Evolutionary conservation across 306 rosid species (phyloP).

Genomic region (Corylus americana): DNA sequence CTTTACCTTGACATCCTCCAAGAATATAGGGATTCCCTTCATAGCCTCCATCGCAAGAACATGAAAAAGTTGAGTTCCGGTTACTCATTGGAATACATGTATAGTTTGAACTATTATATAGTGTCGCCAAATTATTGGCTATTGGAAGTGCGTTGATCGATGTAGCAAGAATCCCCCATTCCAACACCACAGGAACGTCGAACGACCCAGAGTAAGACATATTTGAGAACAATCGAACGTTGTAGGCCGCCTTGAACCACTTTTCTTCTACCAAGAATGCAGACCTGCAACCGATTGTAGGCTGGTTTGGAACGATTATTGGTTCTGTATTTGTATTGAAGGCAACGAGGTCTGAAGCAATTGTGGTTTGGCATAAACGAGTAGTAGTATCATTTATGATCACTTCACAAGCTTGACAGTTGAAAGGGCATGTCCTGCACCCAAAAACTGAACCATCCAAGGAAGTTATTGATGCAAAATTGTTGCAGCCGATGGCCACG

Average conservation of each 20-base stretch:
- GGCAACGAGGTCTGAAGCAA: neutral
- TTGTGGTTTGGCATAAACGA: neutral
- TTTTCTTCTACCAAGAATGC: neutral
- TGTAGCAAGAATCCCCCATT: neutral
- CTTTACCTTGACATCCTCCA: neutral
- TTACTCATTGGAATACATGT: no score
- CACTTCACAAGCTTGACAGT: neutral
- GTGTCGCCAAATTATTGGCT: no score
- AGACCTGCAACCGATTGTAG: neutral
- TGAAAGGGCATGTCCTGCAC: neutral
- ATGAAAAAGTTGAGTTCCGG: neutral
- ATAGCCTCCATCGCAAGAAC: neutral
- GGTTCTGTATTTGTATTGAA: neutral
- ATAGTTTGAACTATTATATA: no score
- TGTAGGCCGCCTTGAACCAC: neutral
- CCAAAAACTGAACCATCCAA: neutral
- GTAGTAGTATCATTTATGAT: neutral
- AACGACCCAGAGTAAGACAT: neutral
- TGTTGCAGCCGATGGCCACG: slow-evolving; percentile 11
- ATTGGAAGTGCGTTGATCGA: no score
- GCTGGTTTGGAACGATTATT: no score
- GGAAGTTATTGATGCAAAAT: slow-evolving; percentile 6
- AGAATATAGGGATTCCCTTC: neutral
- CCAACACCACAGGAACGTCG: neutral
- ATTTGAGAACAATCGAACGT: neutral